These are phyloP conservation scores for Quercus phellos DNA, from an alignment of 331 rosid species.

Conservation along the genomic window DNA sequence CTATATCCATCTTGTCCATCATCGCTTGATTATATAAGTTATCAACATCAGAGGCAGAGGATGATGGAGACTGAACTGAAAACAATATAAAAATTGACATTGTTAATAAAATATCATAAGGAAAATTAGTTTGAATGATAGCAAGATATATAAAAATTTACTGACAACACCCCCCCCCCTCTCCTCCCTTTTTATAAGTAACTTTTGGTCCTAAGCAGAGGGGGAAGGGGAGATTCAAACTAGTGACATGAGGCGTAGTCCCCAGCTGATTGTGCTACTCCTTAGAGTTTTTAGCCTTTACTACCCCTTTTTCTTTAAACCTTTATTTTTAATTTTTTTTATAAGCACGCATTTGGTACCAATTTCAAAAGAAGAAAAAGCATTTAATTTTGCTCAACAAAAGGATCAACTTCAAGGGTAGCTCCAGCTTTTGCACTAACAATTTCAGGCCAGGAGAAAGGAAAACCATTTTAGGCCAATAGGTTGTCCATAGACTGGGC, in stretches of 20 bases:
- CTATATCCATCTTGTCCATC: not conserved
- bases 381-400: not conserved
- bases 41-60: slow-evolving; percentile 1
- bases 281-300: no score
- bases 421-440: not conserved
- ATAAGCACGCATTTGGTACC: not conserved
- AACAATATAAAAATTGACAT: not conserved
- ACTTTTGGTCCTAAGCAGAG: no score
- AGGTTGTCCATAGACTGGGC: not conserved
- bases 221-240: no score
- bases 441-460: not conserved
- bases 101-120: not conserved
- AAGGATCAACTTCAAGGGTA: not conserved
- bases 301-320: no score
- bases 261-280: no score
- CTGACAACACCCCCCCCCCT: no score
- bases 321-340: not conserved
- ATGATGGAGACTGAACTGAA: slow-evolving; percentile 2
- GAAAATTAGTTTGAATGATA: not conserved
- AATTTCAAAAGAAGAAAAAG: not conserved
- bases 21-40: not conserved
- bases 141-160: not conserved
- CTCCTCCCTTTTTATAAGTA: no score
- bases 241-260: no score
- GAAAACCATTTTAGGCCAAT: not conserved